phyloP scores from a whole-genome alignment of 176 grass and related monocot species.

The Dendrocalamus sinicus region DNA sequence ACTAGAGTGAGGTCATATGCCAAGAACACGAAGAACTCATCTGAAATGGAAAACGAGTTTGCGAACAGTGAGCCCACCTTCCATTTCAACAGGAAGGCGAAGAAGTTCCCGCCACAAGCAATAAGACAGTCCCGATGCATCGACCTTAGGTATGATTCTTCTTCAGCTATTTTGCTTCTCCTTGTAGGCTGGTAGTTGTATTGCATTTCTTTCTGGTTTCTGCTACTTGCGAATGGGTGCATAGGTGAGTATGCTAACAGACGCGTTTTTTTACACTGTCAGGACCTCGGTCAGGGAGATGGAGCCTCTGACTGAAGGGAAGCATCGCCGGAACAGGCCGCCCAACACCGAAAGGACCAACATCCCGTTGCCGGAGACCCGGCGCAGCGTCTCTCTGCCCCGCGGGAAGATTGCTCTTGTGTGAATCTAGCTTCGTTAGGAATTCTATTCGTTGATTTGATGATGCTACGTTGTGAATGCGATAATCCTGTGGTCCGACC shows the following conservation, averaged over 20 bases:
- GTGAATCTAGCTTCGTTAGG: conserved; percentile 32
- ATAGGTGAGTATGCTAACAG: background rate
- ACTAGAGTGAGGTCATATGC: conserved; percentile 28
- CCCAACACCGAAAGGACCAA: conserved; percentile 49
- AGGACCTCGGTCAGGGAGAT: conserved; percentile 54
- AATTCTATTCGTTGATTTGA: conserved; percentile 39
- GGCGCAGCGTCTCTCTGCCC: conserved; percentile 68
- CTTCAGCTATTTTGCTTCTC: background rate
- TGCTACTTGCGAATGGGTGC: background rate
- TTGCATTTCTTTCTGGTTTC: background rate
- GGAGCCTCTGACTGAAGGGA: conserved; percentile 61
- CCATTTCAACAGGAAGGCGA: conserved; percentile 39
- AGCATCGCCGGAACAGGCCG: conserved; percentile 55
- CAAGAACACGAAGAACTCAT: conserved; percentile 37
- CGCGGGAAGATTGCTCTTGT: conserved; percentile 54
- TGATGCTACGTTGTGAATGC: background rate
- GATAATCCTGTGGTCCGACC: background rate
- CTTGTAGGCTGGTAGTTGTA: too few species aligned
- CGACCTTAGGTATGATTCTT: conserved; percentile 38
- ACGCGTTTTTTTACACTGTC: background rate
- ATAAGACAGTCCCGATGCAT: conserved; percentile 59
- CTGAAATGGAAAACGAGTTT: conserved; percentile 61
- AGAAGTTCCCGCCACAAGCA: conserved; percentile 40
- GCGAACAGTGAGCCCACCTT: conserved; percentile 38
- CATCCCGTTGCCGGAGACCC: conserved; percentile 42